Percentiles rank a stretch among this genome's conserved stretches.
Conservation (phyloP, 2,329 filamentous ascomycete genomes). For the Bertia moriformis region DNA sequence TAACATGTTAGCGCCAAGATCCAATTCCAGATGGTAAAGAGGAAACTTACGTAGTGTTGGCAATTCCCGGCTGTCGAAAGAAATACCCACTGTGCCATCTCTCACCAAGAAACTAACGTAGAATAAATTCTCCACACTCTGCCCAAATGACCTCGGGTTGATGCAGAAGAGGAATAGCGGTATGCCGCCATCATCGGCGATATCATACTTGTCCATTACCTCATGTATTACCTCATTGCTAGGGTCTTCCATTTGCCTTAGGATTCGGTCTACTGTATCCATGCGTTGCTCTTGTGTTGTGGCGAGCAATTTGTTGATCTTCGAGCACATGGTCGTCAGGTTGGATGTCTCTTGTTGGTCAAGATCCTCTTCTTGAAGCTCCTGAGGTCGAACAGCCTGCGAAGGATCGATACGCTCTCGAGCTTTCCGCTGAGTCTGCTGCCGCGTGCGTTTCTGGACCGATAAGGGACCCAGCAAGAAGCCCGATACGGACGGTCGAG, state of each 20-base stretch:
- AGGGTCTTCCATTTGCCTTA: slow-evolving; percentile 9
- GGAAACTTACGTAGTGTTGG: background rate
- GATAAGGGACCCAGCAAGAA: slow-evolving; percentile 53
- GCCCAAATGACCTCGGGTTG: slow-evolving; percentile 49
- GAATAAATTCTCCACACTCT: slow-evolving; percentile 56
- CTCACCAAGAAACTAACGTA: slow-evolving; percentile 53
- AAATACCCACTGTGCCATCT: slow-evolving; percentile 41
- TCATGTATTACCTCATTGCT: slow-evolving; percentile 4
- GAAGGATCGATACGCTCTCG: slow-evolving; percentile 33
- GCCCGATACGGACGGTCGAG: slow-evolving; percentile 42
- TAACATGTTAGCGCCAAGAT: background rate
- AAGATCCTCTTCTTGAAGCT: slow-evolving; percentile 38
- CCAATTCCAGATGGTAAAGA: background rate
- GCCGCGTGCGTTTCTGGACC: slow-evolving; percentile 43
- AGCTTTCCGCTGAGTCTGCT: slow-evolving; percentile 34
- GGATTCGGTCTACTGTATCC: background rate
- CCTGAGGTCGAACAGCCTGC: slow-evolving; percentile 36
- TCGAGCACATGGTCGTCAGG: slow-evolving; percentile 19
- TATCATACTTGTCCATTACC: slow-evolving; percentile 9
- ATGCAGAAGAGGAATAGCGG: slow-evolving; percentile 47
- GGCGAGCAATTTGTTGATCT: slow-evolving; percentile 18
- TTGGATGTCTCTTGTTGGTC: slow-evolving; percentile 39
- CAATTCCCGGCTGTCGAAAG: background rate
- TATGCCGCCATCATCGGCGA: slow-evolving; percentile 20
- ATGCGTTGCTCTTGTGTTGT: background rate